Base-by-base conservation (phyloP, 192 early-diverging fungal species). In the Lobosporangium transversale region DNA sequence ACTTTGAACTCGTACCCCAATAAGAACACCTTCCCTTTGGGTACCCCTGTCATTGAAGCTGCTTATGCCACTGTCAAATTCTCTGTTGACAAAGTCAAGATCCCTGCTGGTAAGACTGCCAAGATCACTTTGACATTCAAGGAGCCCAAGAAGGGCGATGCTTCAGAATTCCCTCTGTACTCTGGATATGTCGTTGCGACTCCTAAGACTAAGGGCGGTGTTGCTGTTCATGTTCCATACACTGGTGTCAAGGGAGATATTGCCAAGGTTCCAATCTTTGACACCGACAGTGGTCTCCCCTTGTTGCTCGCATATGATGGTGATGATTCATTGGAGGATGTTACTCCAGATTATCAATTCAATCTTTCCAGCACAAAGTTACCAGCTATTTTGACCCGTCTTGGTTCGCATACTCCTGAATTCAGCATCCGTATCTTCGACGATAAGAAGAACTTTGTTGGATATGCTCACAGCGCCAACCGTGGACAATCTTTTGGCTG, bases 191-290 rank as follows among this genome's bases (percentile, higher is more conserved):
- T 86, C n/a, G 37, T 68, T 23, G 53, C 81, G 31, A 55, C 58
- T 8, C 66, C 57, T 18, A 61, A 49, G 17, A 40, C 37, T 14
- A 43, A 70, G 66, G 66, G 57, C 37, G 51, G 48, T 6, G 29
- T 49, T 48, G 61, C 79, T 15, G 57, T 83, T 30, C 65, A 70
- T 49, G 66, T 85, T 36, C 84, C 84, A 20, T 85, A 85, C 78
- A 57, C 70, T 43, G 84, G 84, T 50, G 47, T 85, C 15, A 65
- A 66, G 32, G 81, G 81, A 14, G 66, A 78, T 57, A 56, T 74
- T 18, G 35, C 48, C 24, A 58, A 80, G 8, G 56, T 85, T 10
- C 81, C 81, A 18, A 85, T 85, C 11, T 76, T 81, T 31, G 79
- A 73, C 24, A 31, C 36, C 9, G 50, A 44, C 33, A 1, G 7